Evolutionary conservation across 208 protist species (phyloP).

Genomic region (Wallacemonas sp.): DNA sequence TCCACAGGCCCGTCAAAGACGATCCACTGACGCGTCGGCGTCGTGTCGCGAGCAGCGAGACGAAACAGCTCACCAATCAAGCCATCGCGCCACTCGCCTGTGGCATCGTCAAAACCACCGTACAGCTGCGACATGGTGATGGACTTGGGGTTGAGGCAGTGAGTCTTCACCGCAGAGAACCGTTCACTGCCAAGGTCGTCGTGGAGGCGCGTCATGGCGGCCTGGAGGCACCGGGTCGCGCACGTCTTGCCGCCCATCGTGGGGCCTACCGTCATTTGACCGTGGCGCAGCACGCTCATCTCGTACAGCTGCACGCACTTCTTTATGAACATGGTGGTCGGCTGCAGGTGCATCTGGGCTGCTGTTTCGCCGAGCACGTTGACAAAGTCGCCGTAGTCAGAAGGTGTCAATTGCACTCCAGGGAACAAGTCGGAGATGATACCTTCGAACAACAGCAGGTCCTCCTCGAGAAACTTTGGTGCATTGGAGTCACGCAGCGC

Average conservation of each 20-base stretch:
- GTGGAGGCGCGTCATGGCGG: slow-evolving; percentile 84
- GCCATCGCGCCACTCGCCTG: slow-evolving; percentile 97
- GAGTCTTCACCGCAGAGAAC: slow-evolving; percentile 86
- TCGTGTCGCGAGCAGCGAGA: slow-evolving; percentile 82
- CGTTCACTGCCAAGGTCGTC: slow-evolving; percentile 65
- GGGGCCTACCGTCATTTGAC: slow-evolving; percentile 97
- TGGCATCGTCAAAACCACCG: slow-evolving; percentile 95
- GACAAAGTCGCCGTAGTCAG: slow-evolving; percentile 94
- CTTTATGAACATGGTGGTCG: slow-evolving; percentile 93
- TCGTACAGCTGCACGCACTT: slow-evolving; percentile 98
- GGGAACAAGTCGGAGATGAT: slow-evolving; percentile 98
- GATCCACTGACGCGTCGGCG: slow-evolving; percentile 93
- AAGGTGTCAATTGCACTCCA: slow-evolving; percentile 82
- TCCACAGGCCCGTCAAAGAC: slow-evolving; percentile 97
- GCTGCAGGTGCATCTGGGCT: slow-evolving; percentile 85
- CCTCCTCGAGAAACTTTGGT: slow-evolving; percentile 97
- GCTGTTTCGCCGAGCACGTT: slow-evolving; percentile 69
- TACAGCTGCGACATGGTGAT: slow-evolving; percentile 98
- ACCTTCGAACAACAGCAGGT: slow-evolving; percentile 93
- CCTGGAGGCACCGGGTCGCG: slow-evolving; percentile 81
- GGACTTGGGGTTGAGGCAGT: slow-evolving; percentile 96
- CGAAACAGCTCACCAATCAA: slow-evolving; percentile 94
- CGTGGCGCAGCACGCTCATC: slow-evolving; percentile 97
- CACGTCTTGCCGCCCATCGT: slow-evolving; percentile 96
- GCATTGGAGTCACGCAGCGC: slow-evolving; percentile 97